Base-by-base conservation (phyloP, 352 stramenopile species). In the Globisporangium camurandrum region DNA sequence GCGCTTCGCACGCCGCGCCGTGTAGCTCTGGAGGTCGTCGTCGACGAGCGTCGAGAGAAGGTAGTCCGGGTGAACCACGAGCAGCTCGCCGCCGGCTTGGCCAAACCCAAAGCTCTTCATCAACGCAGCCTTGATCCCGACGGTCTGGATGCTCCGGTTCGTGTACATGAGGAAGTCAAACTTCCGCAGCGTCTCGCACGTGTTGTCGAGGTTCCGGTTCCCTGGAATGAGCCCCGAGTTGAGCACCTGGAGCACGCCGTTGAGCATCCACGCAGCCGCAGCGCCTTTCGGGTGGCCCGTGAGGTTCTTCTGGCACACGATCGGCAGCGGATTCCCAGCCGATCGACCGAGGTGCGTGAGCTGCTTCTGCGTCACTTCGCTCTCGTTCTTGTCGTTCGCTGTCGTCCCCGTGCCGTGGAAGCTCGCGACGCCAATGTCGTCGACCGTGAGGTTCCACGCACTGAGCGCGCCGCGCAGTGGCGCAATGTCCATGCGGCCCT, bases 361-460 rank as follows among this genome's bases (percentile, higher is more conserved):
- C 50, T 95, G 80, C 62, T 88, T 88, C 56, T 95, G 80, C 0
- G 79, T 88, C 43, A 95, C 83, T 24, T 90, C 81, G 42, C 80
- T 93, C 46, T 95, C 83, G 42, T 94, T 93, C 69, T 77, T 84
- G 62, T 95, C 84, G 56, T 94, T 95, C 12, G 73, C 76, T 42
- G 64, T 93, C 30, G 82, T 93, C 20, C 81, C 76, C 8, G 83
- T 94, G n/a, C 76, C 82, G 50, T 95, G 68, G 66, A 95, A 93
- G 56, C 76, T 91, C 9, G 74, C 69, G 12, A 85, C 81, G n/a
- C 75, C 82, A 33, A 95, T 42, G 57, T 94, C 84, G 26, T 95
- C 78, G 28, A 90, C 57, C 11, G 67, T 74, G 48, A 94, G 54
- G 54, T 89, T 87, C 80, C 80, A 94, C 24, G 79, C 73, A 38